Evolutionary conservation across 2,329 filamentous ascomycete genomes (phyloP).

Genomic region (Paraphaeosphaeria sporulosa): DNA sequence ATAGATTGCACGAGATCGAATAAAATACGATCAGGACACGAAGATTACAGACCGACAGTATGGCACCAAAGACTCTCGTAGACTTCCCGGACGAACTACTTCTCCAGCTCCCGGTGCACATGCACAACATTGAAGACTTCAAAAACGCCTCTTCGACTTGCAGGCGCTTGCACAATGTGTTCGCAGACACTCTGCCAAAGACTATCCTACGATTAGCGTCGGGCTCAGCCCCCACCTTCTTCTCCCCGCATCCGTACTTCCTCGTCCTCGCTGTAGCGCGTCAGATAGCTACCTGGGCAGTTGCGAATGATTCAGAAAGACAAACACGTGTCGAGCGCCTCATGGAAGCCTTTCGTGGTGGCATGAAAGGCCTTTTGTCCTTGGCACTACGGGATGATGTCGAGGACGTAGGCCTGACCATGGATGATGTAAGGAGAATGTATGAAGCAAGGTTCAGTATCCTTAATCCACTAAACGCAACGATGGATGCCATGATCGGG

Average conservation of each 20-base stretch:
- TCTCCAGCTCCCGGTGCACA: neutral
- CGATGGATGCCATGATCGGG: constrained; percentile 11
- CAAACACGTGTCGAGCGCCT: neutral
- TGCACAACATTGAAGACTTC: constrained; percentile 8
- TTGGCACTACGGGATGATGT: neutral
- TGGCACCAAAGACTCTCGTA: neutral
- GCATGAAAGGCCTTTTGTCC: neutral
- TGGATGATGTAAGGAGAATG: constrained; percentile 1
- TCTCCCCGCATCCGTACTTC: constrained; percentile 5
- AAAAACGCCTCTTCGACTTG: neutral
- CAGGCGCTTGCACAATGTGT: neutral
- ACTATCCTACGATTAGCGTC: constrained; percentile 5
- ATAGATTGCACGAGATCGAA: neutral
- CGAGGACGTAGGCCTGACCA: constrained; percentile 6
- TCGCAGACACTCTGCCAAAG: constrained; percentile 5
- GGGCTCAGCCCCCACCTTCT: constrained; percentile 8
- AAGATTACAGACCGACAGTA: neutral
- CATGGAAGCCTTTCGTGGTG: neutral
- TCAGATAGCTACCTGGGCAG: neutral
- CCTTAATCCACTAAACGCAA: constrained; percentile 2
- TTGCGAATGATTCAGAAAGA: neutral
- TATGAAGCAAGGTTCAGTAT: neutral
- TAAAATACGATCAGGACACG: neutral
- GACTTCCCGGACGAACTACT: constrained; percentile 7
- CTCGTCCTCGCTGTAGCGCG: constrained; percentile 6